Evolutionary conservation across 768 basidiomycete genomes (phyloP), one percentile per base, ranked within the genome.

Genomic region (Phallus indusiatus): DNA sequence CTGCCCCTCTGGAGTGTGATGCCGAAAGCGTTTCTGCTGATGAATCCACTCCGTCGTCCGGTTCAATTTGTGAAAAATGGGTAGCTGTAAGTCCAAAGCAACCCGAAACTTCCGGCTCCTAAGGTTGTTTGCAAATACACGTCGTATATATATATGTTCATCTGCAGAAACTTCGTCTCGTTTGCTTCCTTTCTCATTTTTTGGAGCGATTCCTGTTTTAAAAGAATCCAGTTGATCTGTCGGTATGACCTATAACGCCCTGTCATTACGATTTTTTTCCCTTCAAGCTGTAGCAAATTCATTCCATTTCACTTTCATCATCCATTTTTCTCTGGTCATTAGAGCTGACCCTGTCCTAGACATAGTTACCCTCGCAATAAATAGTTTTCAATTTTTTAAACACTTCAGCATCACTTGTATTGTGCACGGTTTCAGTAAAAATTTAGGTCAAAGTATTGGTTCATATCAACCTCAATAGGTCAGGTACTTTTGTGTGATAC

Each of bases 21-120:
- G 81, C 81, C 21, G 88, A 90, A 70, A 87, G 85, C 66, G 73
- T 85, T 63, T 84, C 86, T 2, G 87, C 86, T 35, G 88, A 89
- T 65, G 87, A 56, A 42, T 65, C 62, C 20, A 69, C 68, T 49
- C 71, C 67, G 33, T 75, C 46, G 37, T 50, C 59, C 20, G 58
- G 58, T 36, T 56, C 52, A 17, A 62, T n/a, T 9, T 34, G 78
- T 68, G 87, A 90, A 67, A 88, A 86, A 68, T 90, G 88, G 88
- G 81, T 90, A 53, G 75, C 86, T 18, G 83, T 90, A 68, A 86
- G 50, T 51, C 49, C 57, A 11, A 59, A 59, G 20, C 42, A 42
- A 42, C 57, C 57, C 35, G 24, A 46, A 48, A 17, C 21, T 22
- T 8, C 55, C 20, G 47, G 55, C 20, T 48, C 55, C 46, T 59